Evolutionary conservation across 495 filamentous ascomycete species (phyloP), one percentile per base, ranked within the genome.

Genomic region (Podospora bellae-mahoneyi): DNA sequence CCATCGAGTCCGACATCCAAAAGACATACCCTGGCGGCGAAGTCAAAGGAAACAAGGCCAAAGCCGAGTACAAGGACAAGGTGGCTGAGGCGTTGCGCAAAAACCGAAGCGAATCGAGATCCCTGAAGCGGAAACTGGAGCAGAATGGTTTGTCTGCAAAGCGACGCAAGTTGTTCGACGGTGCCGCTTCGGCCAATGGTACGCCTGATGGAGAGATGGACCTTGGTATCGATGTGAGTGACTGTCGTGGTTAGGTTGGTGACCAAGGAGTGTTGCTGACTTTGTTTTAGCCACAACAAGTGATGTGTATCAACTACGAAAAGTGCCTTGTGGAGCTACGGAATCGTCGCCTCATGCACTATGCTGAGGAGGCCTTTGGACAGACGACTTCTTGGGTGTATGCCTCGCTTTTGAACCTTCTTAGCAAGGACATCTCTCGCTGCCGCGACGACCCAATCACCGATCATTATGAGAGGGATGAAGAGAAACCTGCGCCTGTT

Each of bases 251-350:
- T 13, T 48, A 10, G 15, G 15, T 13, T 13, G 15, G 9, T 48
- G 39, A 3, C 9, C 9, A 48, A 18, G 13, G 39, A 16, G 2
- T 48, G 13, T 48, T 48, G 39, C 39, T 48, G 39, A 48, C 39
- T 48, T 48, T 13, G 55, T 18, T 62, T 20, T 63, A 85, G 82
- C 76, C 75, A 4, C 74, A 89, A 64, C 77, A 92, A 63, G 85
- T 92, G 23, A 80, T 98, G 59, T 88, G 91, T 32, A 83, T 97
- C 27, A 97, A 97, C 76, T 90, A 92, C 74, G 90, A 92, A 48
- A 97, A 94, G 74, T 89, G 92, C 58, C 83, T 87, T 4, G 91
- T 98, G 16, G 84, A 90, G 19, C 84, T 96, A 65, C 92, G 95
- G 64, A 97, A 90, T 69, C 83, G 86, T 62, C 88, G 88, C 26